These are phyloP conservation scores for Pythium angustatum DNA, from an alignment of 352 stramenopile species.

Conservation along the genomic window DNA sequence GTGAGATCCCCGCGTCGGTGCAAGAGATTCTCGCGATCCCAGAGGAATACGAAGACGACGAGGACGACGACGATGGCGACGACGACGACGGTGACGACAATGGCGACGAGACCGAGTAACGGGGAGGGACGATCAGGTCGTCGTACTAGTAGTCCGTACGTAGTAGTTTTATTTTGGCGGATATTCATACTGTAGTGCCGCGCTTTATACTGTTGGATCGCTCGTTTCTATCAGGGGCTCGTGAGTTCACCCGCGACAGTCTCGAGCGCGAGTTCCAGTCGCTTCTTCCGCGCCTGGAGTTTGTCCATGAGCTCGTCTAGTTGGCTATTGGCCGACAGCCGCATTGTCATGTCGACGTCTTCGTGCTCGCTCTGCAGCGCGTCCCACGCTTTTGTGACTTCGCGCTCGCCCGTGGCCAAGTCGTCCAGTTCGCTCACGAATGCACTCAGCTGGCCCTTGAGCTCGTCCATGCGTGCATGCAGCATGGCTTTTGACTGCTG, in stretches of 20 bases:
- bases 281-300: slow-evolving; percentile 2
- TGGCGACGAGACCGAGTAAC: slow-evolving; percentile 20
- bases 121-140: too few relatives aligned
- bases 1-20: slow-evolving; percentile 62
- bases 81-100: slow-evolving; percentile 3
- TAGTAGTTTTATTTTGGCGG: background rate
- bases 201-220: too few relatives aligned
- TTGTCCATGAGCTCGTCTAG: slow-evolving; percentile 16
- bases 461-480: slow-evolving; percentile 61
- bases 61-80: slow-evolving; percentile 1
- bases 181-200: slow-evolving; percentile 1
- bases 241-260: background rate
- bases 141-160: background rate
- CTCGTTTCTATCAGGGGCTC: background rate
- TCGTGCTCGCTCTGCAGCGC: slow-evolving; percentile 45
- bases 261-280: slow-evolving; percentile 4
- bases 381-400: slow-evolving; percentile 41
- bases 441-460: slow-evolving; percentile 43
- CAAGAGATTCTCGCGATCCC: slow-evolving; percentile 56
- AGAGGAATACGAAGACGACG: slow-evolving; percentile 35
- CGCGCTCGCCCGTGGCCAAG: slow-evolving; percentile 41
- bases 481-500: slow-evolving; percentile 38
- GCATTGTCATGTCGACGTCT: slow-evolving; percentile 72
- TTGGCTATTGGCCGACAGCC: slow-evolving; percentile 42
- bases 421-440: slow-evolving; percentile 55